Base-by-base conservation (phyloP, 129 eudicot genomes). In the Logfia minima region DNA sequence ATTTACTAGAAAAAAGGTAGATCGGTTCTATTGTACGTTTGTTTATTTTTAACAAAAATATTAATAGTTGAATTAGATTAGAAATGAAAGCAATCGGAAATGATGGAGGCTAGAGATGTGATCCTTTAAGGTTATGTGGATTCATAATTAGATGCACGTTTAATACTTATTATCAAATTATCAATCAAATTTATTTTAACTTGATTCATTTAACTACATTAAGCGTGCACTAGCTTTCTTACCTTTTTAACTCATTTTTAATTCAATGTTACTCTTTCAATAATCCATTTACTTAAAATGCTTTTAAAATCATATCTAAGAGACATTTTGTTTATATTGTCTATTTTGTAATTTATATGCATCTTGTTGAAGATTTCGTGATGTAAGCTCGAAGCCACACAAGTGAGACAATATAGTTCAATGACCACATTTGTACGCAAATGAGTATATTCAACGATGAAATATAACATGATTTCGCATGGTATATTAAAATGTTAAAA, bases 101-200 rank as follows among this genome's bases (percentile, higher is more conserved):
- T 78, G 82, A 78, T 78, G 77, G 71, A 78, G 70, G 66, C 77
- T 70, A 71, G 63, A 71, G 70, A 52, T 52, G 64, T n/a, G 39
- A 71, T 6, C 45, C 43, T 71, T 28, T 79, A 79, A 77, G 77
- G 71, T 79, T 71, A 70, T 61, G 77, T 71, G 82, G 77, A 71
- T 70, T 70, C 77, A 79, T 79, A 70, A 79, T 79, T 79, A 70
- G 77, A 79, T 60, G 65, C 66, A 0, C 71, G 56, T 78, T 79
- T 29, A 29, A 70, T 70, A 28, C 48, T 48, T 63, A 48, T 11
- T 18, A 6, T 67, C 55, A 41, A 23, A n/a, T 31, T 24, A 59
- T 78, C 26, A 60, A 41, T 60, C 34, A 21, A 6, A 45, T 14
- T 3, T 26, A 29, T 14, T 45, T 61, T 39, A 35, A 55, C 43